Base-by-base conservation (phyloP, 106 monocot species). In the Ottelia alismoides region DNA sequence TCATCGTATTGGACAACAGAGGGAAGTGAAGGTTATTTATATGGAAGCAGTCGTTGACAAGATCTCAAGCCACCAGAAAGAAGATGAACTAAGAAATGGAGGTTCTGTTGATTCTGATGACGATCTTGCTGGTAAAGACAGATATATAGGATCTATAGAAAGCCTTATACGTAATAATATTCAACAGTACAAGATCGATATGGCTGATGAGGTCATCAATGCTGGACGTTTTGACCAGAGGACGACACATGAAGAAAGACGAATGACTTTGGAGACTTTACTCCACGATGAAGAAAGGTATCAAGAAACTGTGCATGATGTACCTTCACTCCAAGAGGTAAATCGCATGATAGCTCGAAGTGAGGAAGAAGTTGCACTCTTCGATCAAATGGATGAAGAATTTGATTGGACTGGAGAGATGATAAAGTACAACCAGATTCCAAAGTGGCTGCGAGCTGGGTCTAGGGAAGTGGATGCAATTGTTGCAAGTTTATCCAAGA, bases 381-480 rank as follows among this genome's bases (percentile, higher is more conserved):
- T 96, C 68, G 96, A 89, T 66, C 96, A 96, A 74, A 96, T 96
- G 96, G 96, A 96, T 60, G 88, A 96, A 57, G 96, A 96, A 23
- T 74, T 84, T 72, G 82, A 85, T 60, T 89, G 88, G 96, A 76
- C 76, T 30, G 81, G 69, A 31, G 96, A 89, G 22, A 89, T 96
- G 82, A 72, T 79, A 29, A 84, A 74, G 48, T 67, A 84, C 52
- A 60, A 74, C 65, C 88, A 96, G 35, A 85, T 85, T 40, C 96
- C 96, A 32, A 72, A 78, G 63, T 96, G 88, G 88, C 84, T 96
- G 47, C 80, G 96, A 22, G 78, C 74, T 61, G 71, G 71, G 59
- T 76, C 81, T 49, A 66, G 51, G 45, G 88, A 96, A 74, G 55
- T 89, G 45, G 74, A 82, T 76, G 58, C 72, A 25, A 54, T 75